phyloP scores from a whole-genome alignment of 768 basidiomycete species.

The Boletus insuetus region DNA sequence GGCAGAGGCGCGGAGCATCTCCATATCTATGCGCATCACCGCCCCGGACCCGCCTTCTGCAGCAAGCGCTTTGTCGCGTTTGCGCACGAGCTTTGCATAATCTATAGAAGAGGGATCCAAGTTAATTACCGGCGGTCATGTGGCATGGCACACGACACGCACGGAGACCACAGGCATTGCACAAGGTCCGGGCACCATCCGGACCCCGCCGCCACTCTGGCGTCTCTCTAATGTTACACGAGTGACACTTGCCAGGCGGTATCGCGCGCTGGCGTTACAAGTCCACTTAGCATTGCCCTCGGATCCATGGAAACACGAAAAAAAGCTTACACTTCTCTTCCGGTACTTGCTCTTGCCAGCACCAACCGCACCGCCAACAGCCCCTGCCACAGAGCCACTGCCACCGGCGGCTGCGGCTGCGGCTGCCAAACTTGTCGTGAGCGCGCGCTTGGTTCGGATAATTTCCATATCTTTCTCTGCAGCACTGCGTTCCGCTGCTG shows the following conservation, averaged over 20 bases:
- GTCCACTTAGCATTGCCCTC: slow-evolving; percentile 14
- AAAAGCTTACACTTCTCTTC: slow-evolving; percentile 72
- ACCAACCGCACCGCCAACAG: slow-evolving; percentile 21
- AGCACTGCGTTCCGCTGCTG: slow-evolving; percentile 49
- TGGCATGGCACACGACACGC: slow-evolving; percentile 6
- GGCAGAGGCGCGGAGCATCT: slow-evolving; percentile 71
- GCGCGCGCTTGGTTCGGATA: slow-evolving; percentile 77
- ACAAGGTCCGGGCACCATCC: slow-evolving; percentile 79
- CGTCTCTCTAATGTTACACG: slow-evolving; percentile 83
- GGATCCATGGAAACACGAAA: neutral
- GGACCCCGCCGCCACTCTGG: slow-evolving; percentile 88
- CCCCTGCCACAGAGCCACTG: slow-evolving; percentile 33
- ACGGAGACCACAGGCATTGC: slow-evolving; percentile 87
- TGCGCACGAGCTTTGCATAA: slow-evolving; percentile 81
- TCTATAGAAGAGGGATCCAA: slow-evolving; percentile 38
- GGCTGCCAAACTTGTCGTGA: slow-evolving; percentile 58
- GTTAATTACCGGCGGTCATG: neutral
- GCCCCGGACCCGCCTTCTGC: slow-evolving; percentile 48
- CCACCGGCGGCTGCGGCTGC: slow-evolving; percentile 39
- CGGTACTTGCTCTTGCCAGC: slow-evolving; percentile 71
- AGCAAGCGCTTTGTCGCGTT: slow-evolving; percentile 61
- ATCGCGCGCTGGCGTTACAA: slow-evolving; percentile 64
- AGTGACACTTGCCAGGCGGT: slow-evolving; percentile 84
- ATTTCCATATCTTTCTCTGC: slow-evolving; percentile 86
- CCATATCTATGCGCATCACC: slow-evolving; percentile 61